Evolutionary conservation across 2,329 filamentous ascomycete genomes (phyloP), one percentile per base, ranked within the genome.

Genomic region (Cyphellophora europaea): DNA sequence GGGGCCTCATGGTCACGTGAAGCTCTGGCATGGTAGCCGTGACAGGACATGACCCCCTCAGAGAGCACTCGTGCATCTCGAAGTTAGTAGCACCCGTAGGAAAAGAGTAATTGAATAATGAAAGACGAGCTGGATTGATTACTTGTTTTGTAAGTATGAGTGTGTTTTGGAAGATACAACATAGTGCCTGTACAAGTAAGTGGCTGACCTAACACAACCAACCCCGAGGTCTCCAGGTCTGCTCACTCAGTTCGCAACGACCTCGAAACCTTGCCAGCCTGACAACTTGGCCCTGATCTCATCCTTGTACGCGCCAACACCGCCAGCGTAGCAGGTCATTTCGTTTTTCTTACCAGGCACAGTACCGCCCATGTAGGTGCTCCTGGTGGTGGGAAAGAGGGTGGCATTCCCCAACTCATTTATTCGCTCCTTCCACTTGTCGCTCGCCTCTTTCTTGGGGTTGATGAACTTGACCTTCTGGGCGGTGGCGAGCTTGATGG

Each of bases 271-370:
- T 11, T 33, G 33, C 19, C 43, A 44, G 10, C 13, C 27, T 6
- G 45, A 41, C 27, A 51, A 30, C 11, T 36, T 42, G 8, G 29
- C 33, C 21, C 47, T 32, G 30, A 49, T 49, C 21, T 50, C 48
- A 19, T 43, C 19, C 23, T 30, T 17, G 34, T 51, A 51, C 15
- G 30, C 27, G 12, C 32, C 35, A 12, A 53, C 36, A 3, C 54
- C 54, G 13, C 53, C 53, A 11, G 49, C 34, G 30, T 53, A 77
- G 33, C 65, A 65, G 11, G 74, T 54, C 3, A 65, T 63, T 54
- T 77, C 71, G n/a, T 59, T 58, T 0, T 58, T 46, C 55, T 77
- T 77, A 0, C 65, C 70, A 0, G 72, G 71, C 2, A 75, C 59
- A 27, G 61, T 73, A 0, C 62, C 65, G 3, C 74, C 73, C 67